Evolutionary conservation across 2,329 filamentous ascomycete genomes (phyloP).

Genomic region (Colletotrichum liaoningense): DNA sequence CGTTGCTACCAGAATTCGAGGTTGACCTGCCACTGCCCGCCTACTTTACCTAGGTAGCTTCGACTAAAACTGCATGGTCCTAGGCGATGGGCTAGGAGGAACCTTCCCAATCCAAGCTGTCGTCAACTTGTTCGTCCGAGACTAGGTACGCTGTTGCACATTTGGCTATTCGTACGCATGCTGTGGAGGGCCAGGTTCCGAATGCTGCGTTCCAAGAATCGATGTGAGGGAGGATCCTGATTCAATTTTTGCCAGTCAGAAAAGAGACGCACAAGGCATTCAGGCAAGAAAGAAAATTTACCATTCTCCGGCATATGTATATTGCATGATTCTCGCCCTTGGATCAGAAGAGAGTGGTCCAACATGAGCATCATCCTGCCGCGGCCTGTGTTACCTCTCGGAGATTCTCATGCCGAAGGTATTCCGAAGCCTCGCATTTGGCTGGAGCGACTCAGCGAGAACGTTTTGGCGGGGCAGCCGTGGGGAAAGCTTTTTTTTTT

Average conservation of each 20-base stretch:
- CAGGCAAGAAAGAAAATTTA: not conserved
- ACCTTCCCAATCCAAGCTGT: not conserved
- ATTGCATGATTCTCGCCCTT: constrained; percentile 25
- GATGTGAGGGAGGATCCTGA: not conserved
- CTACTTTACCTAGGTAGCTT: not conserved
- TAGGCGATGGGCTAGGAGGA: not conserved
- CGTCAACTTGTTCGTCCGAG: not conserved
- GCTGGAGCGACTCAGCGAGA: not conserved
- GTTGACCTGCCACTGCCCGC: not conserved
- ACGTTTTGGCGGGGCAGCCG: not conserved
- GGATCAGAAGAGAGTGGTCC: constrained; percentile 32
- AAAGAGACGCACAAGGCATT: not conserved
- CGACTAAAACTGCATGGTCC: not conserved
- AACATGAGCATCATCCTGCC: constrained; percentile 13
- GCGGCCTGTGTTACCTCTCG: not conserved
- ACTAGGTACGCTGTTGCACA: not conserved
- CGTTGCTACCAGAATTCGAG: not conserved
- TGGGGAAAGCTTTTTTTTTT: not conserved
- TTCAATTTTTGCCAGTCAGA: not conserved
- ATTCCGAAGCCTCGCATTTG: constrained; percentile 26
- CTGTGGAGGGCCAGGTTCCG: constrained; percentile 19
- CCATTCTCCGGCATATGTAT: not conserved
- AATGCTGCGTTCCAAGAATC: constrained; percentile 11
- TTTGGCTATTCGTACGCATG: not conserved
- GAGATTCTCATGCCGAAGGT: constrained; percentile 30